Conservation (phyloP, 495 filamentous ascomycete species). For the Astrocystis sublimbata region DNA sequence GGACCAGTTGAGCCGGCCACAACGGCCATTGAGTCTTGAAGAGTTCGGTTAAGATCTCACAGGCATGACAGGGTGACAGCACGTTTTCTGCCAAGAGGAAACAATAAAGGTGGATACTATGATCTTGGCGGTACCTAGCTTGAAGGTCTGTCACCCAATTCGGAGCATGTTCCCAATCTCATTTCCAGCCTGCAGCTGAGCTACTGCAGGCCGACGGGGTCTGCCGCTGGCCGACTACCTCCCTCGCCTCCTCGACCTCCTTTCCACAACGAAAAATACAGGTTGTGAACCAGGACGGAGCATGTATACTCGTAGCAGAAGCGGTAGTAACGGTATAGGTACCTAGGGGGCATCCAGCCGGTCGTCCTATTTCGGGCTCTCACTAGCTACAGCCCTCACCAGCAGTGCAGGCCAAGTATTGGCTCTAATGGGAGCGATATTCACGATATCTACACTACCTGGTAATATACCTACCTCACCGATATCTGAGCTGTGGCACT, state of each 20-base stretch:
- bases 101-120: neutral
- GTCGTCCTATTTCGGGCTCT: slow-evolving; percentile 8
- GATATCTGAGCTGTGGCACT: neutral
- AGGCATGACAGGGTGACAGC: too few species aligned
- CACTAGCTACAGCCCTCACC: slow-evolving; percentile 14
- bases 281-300: neutral
- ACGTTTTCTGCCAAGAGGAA: neutral
- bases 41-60: too few species aligned
- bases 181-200: slow-evolving; percentile 29
- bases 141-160: slow-evolving; percentile 11
- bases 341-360: slow-evolving; percentile 6
- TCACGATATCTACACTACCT: too few species aligned
- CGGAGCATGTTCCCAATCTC: slow-evolving; percentile 26
- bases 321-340: slow-evolving; percentile 12
- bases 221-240: slow-evolving; percentile 16
- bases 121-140: neutral
- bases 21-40: neutral
- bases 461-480: neutral
- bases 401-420: neutral
- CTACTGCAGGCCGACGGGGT: slow-evolving; percentile 27
- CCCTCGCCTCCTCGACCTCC: slow-evolving; percentile 13
- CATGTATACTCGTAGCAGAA: too few species aligned
- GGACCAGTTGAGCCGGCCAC: neutral
- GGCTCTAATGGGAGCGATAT: neutral
- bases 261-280: slow-evolving; percentile 22